Base-by-base conservation (phyloP, 768 basidiomycete genomes). In the Naganishia vishniacii region DNA sequence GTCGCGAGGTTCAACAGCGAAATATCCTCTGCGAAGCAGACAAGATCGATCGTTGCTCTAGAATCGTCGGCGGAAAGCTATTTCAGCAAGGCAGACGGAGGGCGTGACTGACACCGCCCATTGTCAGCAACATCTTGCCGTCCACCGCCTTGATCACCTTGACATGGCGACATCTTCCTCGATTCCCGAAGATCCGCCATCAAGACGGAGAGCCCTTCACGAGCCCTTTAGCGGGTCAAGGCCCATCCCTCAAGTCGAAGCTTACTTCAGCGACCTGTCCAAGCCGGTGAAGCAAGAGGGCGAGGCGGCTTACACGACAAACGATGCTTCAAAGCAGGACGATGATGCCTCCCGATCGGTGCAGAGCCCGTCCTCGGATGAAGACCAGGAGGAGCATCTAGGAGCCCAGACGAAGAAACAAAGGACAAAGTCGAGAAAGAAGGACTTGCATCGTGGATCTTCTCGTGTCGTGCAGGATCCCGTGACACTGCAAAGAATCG, bases 381-480 rank as follows among this genome's bases (percentile, higher is more conserved):
- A 62, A 7, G 47, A 20, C n/a, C 41, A 48, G 11, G 62, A 63
- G 23, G 63, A 64, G 23, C 44, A 51, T 28, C 44, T 11, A 1
- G 63, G 63, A 12, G 53, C 45, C 9, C 42, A 58, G 9, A 46
- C n/a, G 31, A 58, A 34, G 23, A 47, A 48, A 25, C 4, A 59
- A 23, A n/a, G 25, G 16, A 32, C 46, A 28, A 64, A 64, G 40
- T n/a, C 37, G 3, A 25, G 32, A 4, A 59, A 59, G 48, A 25
- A 32, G 20, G 63, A 64, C 37, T 42, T 64, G 2, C 63, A 58
- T 31, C 63, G 63, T 20, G 63, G 63, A 23, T 59, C 42, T 28
- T 46, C 63, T 4, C 41, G 63, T 4, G 41, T 47, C n/a, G 63
- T 64, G 11, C 44, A 44, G 8, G 63, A 64, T 31, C 47, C 63